Percentiles rank a stretch among this genome's conserved stretches.
phyloP scores from a whole-genome alignment of 2,329 filamentous ascomycete genomes.

The Neofusicoccum sp. region DNA sequence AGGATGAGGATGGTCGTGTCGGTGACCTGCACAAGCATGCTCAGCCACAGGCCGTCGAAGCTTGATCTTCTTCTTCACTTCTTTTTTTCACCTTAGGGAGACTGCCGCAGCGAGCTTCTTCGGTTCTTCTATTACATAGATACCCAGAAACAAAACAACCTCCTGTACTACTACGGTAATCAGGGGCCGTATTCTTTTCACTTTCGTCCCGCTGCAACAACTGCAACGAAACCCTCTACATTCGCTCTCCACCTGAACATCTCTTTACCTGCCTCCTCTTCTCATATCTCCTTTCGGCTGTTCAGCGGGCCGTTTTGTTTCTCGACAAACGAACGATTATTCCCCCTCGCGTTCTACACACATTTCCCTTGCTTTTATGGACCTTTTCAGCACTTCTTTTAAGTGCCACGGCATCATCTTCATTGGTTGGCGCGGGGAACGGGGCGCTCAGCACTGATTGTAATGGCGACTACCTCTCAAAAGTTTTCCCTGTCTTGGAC shows the following conservation, averaged over 20 bases:
- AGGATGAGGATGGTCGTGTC: background rate
- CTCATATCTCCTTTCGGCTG: background rate
- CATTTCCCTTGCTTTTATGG: background rate
- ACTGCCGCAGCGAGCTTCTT: constrained; percentile 5
- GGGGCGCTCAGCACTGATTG: constrained; percentile 11
- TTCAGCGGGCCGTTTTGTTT: background rate
- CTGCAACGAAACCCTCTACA: background rate
- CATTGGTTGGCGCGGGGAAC: constrained; percentile 1
- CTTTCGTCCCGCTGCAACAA: constrained; percentile 7
- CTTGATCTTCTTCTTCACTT: background rate
- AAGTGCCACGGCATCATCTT: background rate
- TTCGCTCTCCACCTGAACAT: background rate
- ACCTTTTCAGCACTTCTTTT: background rate
- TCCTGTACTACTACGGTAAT: constrained; percentile 16
- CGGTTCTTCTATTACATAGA: constrained; percentile 20
- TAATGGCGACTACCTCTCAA: constrained; percentile 13
- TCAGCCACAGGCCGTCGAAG: constrained; percentile 16
- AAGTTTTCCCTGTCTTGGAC: background rate
- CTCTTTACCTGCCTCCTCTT: background rate
- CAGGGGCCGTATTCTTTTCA: constrained; percentile 12
- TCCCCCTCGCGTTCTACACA: background rate
- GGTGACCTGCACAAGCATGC: background rate
- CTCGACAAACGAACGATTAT: background rate
- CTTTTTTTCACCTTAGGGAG: constrained; percentile 7
- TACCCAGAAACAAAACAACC: constrained; percentile 19